Conservation (phyloP, 73 alveolate species). For the Paramecium octaurelia region DNA sequence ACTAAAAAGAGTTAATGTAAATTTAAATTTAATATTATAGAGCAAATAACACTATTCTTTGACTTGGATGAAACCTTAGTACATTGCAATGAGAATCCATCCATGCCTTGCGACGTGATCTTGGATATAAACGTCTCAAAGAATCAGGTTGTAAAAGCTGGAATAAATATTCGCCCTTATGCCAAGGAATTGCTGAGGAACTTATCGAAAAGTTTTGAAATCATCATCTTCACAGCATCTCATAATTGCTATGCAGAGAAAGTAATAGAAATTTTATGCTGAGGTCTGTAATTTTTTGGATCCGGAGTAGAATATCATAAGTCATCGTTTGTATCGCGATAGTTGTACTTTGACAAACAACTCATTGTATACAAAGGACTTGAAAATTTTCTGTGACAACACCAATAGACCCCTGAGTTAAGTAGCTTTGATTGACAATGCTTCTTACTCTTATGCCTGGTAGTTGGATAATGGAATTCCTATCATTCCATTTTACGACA, state of each 20-base stretch:
- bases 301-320: conserved; percentile 80
- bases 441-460: conserved; percentile 83
- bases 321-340: conserved; percentile 84
- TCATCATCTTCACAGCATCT: conserved; percentile 90
- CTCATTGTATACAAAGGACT: conserved; percentile 89
- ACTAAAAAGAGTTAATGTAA: neutral
- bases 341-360: conserved; percentile 85
- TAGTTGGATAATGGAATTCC: conserved; percentile 84
- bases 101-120: conserved; percentile 36
- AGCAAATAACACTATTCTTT: conserved; percentile 49
- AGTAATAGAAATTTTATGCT: neutral
- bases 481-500: conserved; percentile 79
- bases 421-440: conserved; percentile 86
- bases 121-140: conserved; percentile 43
- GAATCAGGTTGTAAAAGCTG: conserved; percentile 67
- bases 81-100: conserved; percentile 57
- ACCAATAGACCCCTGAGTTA: conserved; percentile 70
- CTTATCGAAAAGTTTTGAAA: conserved; percentile 75
- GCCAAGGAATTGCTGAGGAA: conserved; percentile 82
- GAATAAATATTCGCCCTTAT: conserved; percentile 88
- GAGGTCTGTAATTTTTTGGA: conserved; percentile 85
- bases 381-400: conserved; percentile 81
- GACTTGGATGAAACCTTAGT: conserved; percentile 64
- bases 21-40: conserved; percentile 27
- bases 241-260: conserved; percentile 95